phyloP scores from a whole-genome alignment of 768 basidiomycete genomes.

The Antrodiella citrinella region DNA sequence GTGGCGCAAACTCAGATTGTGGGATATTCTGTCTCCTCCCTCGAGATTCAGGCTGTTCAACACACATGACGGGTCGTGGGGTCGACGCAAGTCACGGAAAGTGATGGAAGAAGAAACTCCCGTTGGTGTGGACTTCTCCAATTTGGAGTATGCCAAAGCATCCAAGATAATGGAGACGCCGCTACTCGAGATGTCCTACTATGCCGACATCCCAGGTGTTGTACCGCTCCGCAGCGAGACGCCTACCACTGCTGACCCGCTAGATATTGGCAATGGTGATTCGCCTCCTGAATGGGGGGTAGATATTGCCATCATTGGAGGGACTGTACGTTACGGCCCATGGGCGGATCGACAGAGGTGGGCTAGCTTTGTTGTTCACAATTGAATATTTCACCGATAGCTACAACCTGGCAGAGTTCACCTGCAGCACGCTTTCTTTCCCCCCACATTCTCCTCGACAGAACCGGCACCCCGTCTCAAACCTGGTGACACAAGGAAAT shows the following conservation, averaged over 20 bases:
- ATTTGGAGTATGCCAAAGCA: slow-evolving; percentile 82
- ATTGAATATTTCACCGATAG: background rate
- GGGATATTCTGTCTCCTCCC: slow-evolving; percentile 5
- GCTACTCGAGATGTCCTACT: slow-evolving; percentile 75
- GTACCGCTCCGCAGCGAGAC: slow-evolving; percentile 40
- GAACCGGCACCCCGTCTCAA: slow-evolving; percentile 48
- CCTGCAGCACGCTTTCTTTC: slow-evolving; percentile 79
- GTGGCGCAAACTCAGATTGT: slow-evolving; percentile 44
- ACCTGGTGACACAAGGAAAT: slow-evolving; percentile 75
- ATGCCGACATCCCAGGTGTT: slow-evolving; percentile 74
- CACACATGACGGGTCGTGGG: slow-evolving; percentile 16
- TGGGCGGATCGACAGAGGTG: slow-evolving; percentile 95
- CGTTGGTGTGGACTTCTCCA: slow-evolving; percentile 45
- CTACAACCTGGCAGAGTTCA: slow-evolving; percentile 50
- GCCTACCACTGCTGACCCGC: slow-evolving; percentile 32
- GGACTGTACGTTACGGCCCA: slow-evolving; percentile 78
- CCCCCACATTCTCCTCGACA: slow-evolving; percentile 62
- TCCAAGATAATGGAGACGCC: slow-evolving; percentile 75
- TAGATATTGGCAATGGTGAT: slow-evolving; percentile 83
- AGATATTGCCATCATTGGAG: slow-evolving; percentile 73
- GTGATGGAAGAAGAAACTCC: slow-evolving; percentile 46
- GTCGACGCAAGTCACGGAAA: slow-evolving; percentile 21
- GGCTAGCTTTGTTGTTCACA: slow-evolving; percentile 6
- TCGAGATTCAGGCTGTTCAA: slow-evolving; percentile 6
- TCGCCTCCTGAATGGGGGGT: slow-evolving; percentile 90